phyloP scores from a whole-genome alignment of 2,329 filamentous ascomycete species.

The Orbilia ellipsospora region DNA sequence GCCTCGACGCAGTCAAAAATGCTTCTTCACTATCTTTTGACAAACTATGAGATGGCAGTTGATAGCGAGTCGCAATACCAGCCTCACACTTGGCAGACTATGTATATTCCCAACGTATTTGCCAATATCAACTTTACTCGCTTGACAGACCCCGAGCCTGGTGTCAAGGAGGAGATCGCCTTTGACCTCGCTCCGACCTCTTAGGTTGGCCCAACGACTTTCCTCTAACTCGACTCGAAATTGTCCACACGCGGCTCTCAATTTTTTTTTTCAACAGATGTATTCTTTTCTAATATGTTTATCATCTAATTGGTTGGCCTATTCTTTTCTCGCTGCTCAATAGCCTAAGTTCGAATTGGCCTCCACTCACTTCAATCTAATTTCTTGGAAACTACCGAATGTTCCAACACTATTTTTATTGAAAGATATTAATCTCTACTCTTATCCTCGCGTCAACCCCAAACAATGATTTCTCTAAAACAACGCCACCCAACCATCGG shows the following conservation, averaged over 20 bases:
- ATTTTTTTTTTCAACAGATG: background rate
- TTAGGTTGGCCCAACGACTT: background rate
- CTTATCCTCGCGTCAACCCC: too few relatives aligned
- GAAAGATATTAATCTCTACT: too few relatives aligned
- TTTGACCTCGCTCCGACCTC: conserved; percentile 31
- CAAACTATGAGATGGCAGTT: conserved; percentile 42
- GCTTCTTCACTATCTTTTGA: conserved; percentile 47
- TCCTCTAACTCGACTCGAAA: background rate
- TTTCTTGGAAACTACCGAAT: too few relatives aligned
- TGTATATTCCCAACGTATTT: conserved; percentile 50
- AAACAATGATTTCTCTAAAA: too few relatives aligned
- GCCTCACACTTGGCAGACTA: conserved; percentile 45
- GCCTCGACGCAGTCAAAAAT: conserved; percentile 50
- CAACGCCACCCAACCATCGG: too few relatives aligned
- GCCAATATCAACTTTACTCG: conserved; percentile 47
- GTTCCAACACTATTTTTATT: too few relatives aligned
- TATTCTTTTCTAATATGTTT: background rate
- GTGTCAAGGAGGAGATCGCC: conserved; percentile 44
- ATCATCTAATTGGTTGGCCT: too few relatives aligned
- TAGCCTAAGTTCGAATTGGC: too few relatives aligned
- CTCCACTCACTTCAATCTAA: too few relatives aligned
- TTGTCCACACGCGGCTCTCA: background rate
- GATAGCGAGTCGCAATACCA: conserved; percentile 30
- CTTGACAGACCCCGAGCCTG: conserved; percentile 42
- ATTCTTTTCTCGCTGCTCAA: too few relatives aligned